Base-by-base conservation (phyloP, 225 moss, liverwort and hornwort genomes). In the Bryoerythrophyllum caledonicum region DNA sequence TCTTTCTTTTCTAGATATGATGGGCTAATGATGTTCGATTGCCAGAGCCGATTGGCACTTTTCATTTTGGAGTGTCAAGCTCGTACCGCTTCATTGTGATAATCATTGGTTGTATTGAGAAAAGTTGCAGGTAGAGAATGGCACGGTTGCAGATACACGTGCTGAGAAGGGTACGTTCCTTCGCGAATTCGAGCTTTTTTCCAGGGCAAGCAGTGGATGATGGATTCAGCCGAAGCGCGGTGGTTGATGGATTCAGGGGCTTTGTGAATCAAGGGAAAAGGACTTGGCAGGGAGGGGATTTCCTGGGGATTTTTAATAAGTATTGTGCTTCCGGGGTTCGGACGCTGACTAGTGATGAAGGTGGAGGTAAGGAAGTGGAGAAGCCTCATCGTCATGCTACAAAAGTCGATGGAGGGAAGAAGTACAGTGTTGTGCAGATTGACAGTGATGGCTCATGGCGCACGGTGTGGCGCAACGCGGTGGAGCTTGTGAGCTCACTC, bases 401-500 rank as follows among this genome's bases (percentile, higher is more conserved):
- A 52, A 87, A 85, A 69, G 67, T 87, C 19, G 85, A 88, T 25
- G 87, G 87, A 61, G 87, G 87, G 49, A 21, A 78, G 75, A 88
- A 85, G 72, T 88, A 88, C 10, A 85, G 82, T 60, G 80, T 82
- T 74, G 82, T 85, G 6, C 75, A 82, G 64, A 80, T 88, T 32
- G 77, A 85, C 41, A 72, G 57, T 48, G 85, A 85, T 69, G 87
- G 87, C 41, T 75, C 85, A 20, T 88, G 87, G 87, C 80, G 82
- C 40, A 80, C 84, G 2, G 82, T 85, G 30, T 80, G 59, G 61
- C 87, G 80, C 59, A 88, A 88, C 74, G 84, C 87, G 24, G 65
- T 74, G 52, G 84, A 88, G 66, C 85, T 88, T 60, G 87, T 88
- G 73, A 60, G 86, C 78, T 10, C 59, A 35, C 52, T 19, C 48